phyloP scores from a whole-genome alignment of 257 asterid species.

The Linaria vulgaris region DNA sequence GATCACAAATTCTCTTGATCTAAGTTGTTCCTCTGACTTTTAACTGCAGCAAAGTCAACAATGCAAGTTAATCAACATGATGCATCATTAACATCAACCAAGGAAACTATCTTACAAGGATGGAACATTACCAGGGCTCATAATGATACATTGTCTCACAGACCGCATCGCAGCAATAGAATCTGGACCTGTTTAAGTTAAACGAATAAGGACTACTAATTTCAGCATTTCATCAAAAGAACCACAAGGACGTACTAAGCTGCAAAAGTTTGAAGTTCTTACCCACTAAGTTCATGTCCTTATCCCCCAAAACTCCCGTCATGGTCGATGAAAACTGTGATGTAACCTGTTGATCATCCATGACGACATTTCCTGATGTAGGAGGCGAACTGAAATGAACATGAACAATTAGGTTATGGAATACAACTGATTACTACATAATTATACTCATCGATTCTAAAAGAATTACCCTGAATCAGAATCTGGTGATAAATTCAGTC shows the following conservation, averaged over 20 bases:
- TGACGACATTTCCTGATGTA: slow-evolving; percentile 35
- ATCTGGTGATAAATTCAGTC: slow-evolving; percentile 38
- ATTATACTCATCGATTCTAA: slow-evolving; percentile 3
- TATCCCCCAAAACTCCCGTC: slow-evolving; percentile 49
- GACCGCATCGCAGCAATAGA: slow-evolving; percentile 63
- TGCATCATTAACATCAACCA: neutral
- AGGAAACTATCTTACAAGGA: neutral
- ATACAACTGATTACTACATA: neutral
- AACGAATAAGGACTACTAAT: slow-evolving; percentile 9
- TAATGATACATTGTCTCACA: slow-evolving; percentile 63
- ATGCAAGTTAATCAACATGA: slow-evolving; percentile 14
- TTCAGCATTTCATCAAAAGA: slow-evolving; percentile 14
- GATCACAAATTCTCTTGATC: slow-evolving; percentile 24
- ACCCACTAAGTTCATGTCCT: slow-evolving; percentile 52
- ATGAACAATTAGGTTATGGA: slow-evolving; percentile 15
- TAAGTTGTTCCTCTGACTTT: slow-evolving; percentile 34
- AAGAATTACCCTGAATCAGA: slow-evolving; percentile 40
- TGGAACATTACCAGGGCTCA: slow-evolving; percentile 76
- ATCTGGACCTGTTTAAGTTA: slow-evolving; percentile 50
- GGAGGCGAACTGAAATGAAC: slow-evolving; percentile 54
- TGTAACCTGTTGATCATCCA: slow-evolving; percentile 38
- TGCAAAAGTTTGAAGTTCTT: slow-evolving; percentile 20
- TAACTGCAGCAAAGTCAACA: slow-evolving; percentile 41
- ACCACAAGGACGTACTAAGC: slow-evolving; percentile 10
- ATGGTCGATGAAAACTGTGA: slow-evolving; percentile 51